Base-by-base conservation (phyloP, 1,284 basidiomycete species). In the Cryptococcus sp. region DNA sequence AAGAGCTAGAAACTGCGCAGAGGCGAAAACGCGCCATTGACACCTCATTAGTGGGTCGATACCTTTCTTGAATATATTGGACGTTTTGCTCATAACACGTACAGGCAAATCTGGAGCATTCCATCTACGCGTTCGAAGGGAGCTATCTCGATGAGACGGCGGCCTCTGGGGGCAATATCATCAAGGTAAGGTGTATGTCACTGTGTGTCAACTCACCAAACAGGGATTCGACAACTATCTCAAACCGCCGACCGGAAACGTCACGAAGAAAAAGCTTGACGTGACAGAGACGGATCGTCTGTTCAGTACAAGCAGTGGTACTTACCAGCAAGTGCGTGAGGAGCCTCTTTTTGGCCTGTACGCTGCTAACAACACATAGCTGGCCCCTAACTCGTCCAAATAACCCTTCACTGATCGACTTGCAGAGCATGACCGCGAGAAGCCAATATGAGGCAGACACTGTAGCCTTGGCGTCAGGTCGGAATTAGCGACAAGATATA, bases 161-260 rank as follows among this genome's bases (percentile, higher is more conserved):
- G 1, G 67, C 69, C 3, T 73, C 72, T 7, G 78, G 78, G 0
- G 78, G 79, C 1, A 80, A 80, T 62, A 79, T 80, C 52, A 78
- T 80, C 64, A 80, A 79, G 68, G 78, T 78, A 50, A 38, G 71
- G 50, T 8, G 13, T 25, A 3, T 50, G 45, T 51, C 7, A 8
- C 45, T 17, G 23, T 3, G 39, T 19, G 35, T 17, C 10, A 15
- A 38, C 48, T 13, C 23, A 45, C 5, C 25, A 45, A 16, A 8
- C 22, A 81, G 70, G 81, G 81, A 7, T 82, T 80, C 57, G 80
- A 81, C 62, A 76, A 75, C 52, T 81, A 81, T 64, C 75, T 81
- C 40, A 81, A 82, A 64, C 75, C 79, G 1, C 75, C 77, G 3
- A 64, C 71, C 5, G 56, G 69, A 0, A 65, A 66, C 39, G 55